A percentile compares a stretch with the other conserved stretches of the same genome.
Conservation (phyloP, 768 basidiomycete genomes). For the Lentinula sp. region DNA sequence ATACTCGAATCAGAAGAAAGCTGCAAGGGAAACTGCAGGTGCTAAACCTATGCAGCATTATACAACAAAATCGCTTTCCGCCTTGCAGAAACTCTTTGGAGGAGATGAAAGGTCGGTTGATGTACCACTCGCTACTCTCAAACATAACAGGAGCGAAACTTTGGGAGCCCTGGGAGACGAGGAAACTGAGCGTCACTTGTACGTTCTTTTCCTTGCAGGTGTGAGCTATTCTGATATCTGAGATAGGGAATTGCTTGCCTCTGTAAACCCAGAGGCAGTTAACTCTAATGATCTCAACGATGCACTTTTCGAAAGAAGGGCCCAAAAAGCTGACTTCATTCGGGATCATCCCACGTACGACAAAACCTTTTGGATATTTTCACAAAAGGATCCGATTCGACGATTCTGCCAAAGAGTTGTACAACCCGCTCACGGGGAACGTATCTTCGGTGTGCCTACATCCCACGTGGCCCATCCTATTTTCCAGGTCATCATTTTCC, state of each 20-base stretch:
- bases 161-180: conserved; percentile 35
- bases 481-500: conserved; percentile 69
- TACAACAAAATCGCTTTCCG: conserved; percentile 49
- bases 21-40: conserved; percentile 12
- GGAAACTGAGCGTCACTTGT: conserved; percentile 74
- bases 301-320: conserved; percentile 60
- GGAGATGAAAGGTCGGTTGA: conserved; percentile 47
- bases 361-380: conserved; percentile 84
- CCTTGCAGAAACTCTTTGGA: conserved; percentile 62
- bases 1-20: not conserved
- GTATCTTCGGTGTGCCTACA: conserved; percentile 76
- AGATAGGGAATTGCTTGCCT: conserved; percentile 61
- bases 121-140: conserved; percentile 55
- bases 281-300: conserved; percentile 53
- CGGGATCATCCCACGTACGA: conserved; percentile 85
- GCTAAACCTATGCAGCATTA: conserved; percentile 39
- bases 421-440: conserved; percentile 76
- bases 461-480: conserved; percentile 59
- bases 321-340: conserved; percentile 83
- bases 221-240: not conserved
- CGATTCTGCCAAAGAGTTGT: conserved; percentile 78
- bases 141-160: conserved; percentile 31
- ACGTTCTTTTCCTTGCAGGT: conserved; percentile 19
- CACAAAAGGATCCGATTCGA: conserved; percentile 71
- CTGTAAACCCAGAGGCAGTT: conserved; percentile 48